Percentiles rank a stretch among this genome's conserved stretches.
Conservation (phyloP, 148 eudicot species). For the Vaccinium darrowii region DNA sequence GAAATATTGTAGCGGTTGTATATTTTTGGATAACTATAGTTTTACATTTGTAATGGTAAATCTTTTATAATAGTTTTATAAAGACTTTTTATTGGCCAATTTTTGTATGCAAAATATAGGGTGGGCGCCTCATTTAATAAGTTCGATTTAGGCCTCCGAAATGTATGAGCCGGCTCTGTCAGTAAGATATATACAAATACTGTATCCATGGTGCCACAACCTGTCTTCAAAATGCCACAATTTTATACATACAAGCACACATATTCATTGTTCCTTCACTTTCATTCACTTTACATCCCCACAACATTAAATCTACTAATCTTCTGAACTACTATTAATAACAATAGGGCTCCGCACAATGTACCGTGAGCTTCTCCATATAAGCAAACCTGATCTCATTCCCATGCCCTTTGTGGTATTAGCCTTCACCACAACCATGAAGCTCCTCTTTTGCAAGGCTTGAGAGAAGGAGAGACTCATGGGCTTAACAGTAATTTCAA, state of each 20-base stretch:
- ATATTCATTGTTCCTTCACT: neutral
- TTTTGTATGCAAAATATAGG: too few species aligned
- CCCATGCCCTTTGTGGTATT: constrained; percentile 19
- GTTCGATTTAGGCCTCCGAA: too few species aligned
- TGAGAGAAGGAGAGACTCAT: constrained; percentile 45
- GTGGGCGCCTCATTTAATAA: too few species aligned
- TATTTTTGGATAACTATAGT: too few species aligned
- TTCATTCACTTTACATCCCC: neutral
- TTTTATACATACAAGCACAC: neutral
- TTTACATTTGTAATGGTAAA: too few species aligned
- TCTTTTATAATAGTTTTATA: too few species aligned
- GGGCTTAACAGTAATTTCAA: constrained; percentile 60
- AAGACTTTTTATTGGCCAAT: too few species aligned
- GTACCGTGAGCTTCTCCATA: constrained; percentile 63
- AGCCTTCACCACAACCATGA: constrained; percentile 71
- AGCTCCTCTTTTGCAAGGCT: constrained; percentile 35
- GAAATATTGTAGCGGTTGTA: too few species aligned
- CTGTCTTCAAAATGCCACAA: neutral
- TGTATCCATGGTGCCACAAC: neutral
- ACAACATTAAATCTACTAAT: neutral
- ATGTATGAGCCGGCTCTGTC: too few species aligned
- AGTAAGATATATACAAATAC: neutral
- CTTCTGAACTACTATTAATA: constrained; percentile 28
- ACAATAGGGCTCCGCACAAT: constrained; percentile 75
- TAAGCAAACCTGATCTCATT: constrained; percentile 52